These are phyloP conservation scores for Flaveria sonorensis DNA, from an alignment of 129 eudicot species.

Conservation along the genomic window DNA sequence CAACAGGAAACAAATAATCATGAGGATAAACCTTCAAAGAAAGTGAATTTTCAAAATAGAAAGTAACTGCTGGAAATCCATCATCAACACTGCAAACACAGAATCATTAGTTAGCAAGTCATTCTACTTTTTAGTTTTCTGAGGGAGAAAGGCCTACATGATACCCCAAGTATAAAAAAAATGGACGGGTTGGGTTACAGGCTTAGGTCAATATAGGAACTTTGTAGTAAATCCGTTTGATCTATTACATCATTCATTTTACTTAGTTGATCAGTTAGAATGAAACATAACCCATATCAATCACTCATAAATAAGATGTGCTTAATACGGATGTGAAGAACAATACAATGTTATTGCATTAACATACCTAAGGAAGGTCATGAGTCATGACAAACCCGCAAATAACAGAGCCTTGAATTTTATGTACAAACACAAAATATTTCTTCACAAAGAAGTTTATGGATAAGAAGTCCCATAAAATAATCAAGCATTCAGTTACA, in stretches of 20 bases:
- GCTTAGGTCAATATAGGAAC: neutral
- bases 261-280: neutral
- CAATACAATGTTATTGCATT: slow-evolving; percentile 14
- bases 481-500: slow-evolving; percentile 16
- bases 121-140: slow-evolving; percentile 15
- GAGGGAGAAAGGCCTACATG: neutral
- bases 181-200: neutral
- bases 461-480: neutral
- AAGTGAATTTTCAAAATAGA: slow-evolving; percentile 70
- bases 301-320: neutral
- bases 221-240: too few relatives aligned
- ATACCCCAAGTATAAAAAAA: neutral
- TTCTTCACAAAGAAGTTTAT: slow-evolving; percentile 15
- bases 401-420: neutral
- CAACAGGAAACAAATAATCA: slow-evolving; percentile 79
- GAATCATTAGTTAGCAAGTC: slow-evolving; percentile 9
- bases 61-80: slow-evolving; percentile 74
- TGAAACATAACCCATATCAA: neutral
- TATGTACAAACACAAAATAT: too few relatives aligned
- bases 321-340: neutral
- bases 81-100: slow-evolving; percentile 74
- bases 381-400: slow-evolving; percentile 4
- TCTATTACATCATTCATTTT: too few relatives aligned
- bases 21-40: slow-evolving; percentile 74
- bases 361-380: slow-evolving; percentile 1